Percentiles rank a stretch among this genome's conserved stretches.
phyloP scores from a whole-genome alignment of 148 eudicot species.

The Amaranthus cruentus region DNA sequence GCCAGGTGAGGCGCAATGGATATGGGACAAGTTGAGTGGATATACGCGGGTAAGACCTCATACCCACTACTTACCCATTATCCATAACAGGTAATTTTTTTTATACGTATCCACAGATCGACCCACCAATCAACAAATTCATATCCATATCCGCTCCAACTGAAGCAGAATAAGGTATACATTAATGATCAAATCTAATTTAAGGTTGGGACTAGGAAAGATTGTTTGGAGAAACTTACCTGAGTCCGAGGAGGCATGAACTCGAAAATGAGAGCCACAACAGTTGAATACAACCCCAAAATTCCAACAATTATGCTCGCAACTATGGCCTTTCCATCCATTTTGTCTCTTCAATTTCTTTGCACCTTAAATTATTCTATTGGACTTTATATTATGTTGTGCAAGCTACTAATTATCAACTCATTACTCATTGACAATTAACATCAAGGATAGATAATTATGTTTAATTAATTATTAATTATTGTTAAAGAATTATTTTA shows the following conservation, averaged over 20 bases:
- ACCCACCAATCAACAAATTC: no score
- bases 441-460: background rate
- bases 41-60: no score
- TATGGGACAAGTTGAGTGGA: no score
- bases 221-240: background rate
- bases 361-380: background rate
- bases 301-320: slow-evolving; percentile 33
- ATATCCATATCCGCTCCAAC: no score
- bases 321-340: slow-evolving; percentile 30
- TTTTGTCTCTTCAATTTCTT: slow-evolving; percentile 1
- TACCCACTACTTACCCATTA: no score
- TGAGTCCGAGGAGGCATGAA: slow-evolving; percentile 12
- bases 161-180: no score
- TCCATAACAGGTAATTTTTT: no score
- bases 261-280: slow-evolving; percentile 42
- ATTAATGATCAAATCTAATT: no score
- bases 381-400: background rate
- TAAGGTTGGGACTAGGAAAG: no score
- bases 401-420: background rate
- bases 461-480: background rate
- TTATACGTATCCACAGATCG: no score
- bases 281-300: slow-evolving; percentile 40
- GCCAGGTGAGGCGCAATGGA: no score
- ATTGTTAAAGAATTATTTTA: background rate
- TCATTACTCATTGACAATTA: background rate